phyloP scores from a whole-genome alignment of 306 rosid genomes.

The Malus sylvestris region DNA sequence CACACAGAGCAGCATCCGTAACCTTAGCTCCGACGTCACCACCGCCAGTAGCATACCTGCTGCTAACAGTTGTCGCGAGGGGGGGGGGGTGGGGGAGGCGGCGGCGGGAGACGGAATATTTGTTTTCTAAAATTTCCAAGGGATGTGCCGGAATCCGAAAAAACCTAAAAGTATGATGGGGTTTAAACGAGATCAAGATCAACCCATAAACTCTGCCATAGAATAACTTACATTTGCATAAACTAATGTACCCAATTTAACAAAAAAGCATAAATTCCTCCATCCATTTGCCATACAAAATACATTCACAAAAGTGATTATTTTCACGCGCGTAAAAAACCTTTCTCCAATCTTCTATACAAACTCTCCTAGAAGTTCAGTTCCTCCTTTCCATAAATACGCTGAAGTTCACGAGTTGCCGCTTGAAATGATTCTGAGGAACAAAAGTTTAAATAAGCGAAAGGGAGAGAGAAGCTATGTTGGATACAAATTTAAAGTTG shows the following conservation, averaged over 20 bases:
- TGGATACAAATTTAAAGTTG: neutral
- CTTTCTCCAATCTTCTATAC: constrained; percentile 11
- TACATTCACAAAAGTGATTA: neutral
- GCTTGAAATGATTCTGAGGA: constrained; percentile 81
- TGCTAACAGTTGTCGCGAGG: no score
- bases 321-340: constrained; percentile 22
- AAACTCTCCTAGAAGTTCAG: constrained; percentile 32
- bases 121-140: no score
- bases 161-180: neutral
- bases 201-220: neutral
- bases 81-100: neutral
- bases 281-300: neutral
- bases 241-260: neutral
- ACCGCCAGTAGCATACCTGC: no score
- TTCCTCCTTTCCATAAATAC: constrained; percentile 79
- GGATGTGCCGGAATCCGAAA: neutral
- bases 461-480: neutral
- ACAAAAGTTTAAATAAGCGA: constrained; percentile 8
- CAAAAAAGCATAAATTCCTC: constrained; percentile 8
- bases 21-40: neutral
- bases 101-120: neutral
- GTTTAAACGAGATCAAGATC: neutral
- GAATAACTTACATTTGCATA: neutral
- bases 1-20: neutral
- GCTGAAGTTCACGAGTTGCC: constrained; percentile 85